These are phyloP conservation scores for Ogataea minuta DNA, from an alignment of 805 yeast species.

Conservation along the genomic window DNA sequence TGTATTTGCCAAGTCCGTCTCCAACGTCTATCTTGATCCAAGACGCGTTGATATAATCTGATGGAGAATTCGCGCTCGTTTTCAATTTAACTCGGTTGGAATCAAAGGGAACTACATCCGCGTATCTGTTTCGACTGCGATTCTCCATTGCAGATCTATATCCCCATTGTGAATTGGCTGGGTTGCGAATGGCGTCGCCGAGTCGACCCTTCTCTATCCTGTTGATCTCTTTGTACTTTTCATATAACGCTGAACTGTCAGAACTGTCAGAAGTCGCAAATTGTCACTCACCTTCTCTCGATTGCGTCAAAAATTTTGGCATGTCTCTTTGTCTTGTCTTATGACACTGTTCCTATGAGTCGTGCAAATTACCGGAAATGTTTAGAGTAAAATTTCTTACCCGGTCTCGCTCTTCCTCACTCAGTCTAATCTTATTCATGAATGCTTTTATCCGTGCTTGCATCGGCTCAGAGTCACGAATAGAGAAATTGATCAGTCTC, in stretches of 20 bases:
- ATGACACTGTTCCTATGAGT: not conserved
- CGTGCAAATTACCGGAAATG: not conserved
- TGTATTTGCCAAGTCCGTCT: constrained; percentile 38
- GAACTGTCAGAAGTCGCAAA: not conserved
- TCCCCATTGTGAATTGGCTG: constrained; percentile 21
- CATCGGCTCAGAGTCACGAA: not conserved
- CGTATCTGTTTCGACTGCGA: constrained; percentile 51
- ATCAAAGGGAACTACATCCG: constrained; percentile 66
- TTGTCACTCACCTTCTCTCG: constrained; percentile 23
- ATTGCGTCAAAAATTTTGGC: constrained; percentile 24
- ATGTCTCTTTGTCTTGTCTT: constrained; percentile 7
- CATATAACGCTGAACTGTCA: constrained; percentile 13
- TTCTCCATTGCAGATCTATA: constrained; percentile 13
- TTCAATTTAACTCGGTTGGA: constrained; percentile 48
- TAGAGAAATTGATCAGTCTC: constrained; percentile 10
- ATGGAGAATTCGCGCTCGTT: constrained; percentile 21
- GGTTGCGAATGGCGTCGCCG: constrained; percentile 19
- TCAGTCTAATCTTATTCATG: not conserved
- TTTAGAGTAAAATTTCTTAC: constrained; percentile 1
- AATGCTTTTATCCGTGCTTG: not conserved
- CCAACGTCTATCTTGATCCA: constrained; percentile 24
- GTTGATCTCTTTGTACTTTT: constrained; percentile 17
- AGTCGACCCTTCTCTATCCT: constrained; percentile 18
- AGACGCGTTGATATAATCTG: constrained; percentile 41
- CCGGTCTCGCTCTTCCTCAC: constrained; percentile 6